A percentile compares a stretch with the other conserved stretches of the same genome.
Evolutionary conservation across 805 yeast species (phyloP).

Genomic region (Starmerella kuoi): DNA sequence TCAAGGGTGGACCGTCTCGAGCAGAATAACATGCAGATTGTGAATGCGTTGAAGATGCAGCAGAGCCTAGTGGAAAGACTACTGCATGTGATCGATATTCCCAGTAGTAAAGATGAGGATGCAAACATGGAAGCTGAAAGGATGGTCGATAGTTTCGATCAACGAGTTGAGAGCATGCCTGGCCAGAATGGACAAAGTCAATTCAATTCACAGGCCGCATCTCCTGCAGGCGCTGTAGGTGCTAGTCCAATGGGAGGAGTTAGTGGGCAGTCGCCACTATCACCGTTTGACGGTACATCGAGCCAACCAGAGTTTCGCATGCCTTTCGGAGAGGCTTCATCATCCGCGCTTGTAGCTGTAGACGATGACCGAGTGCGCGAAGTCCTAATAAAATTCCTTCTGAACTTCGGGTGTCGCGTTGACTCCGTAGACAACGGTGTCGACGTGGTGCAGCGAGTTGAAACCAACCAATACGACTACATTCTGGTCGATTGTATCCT

Average conservation of each 20-base stretch:
- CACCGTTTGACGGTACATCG: background rate
- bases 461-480: conserved; percentile 41
- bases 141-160: background rate
- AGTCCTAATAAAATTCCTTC: conserved; percentile 67
- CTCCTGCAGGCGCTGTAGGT: background rate
- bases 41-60: conserved; percentile 18
- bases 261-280: background rate
- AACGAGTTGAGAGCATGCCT: background rate
- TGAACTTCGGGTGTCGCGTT: conserved; percentile 82
- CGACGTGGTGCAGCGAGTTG: conserved; percentile 76
- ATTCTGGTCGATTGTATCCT: conserved; percentile 47
- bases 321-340: background rate
- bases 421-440: conserved; percentile 89
- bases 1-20: conserved; percentile 15
- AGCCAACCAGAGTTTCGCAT: background rate
- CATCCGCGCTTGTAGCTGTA: conserved; percentile 32
- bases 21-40: conserved; percentile 13
- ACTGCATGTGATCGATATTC: conserved; percentile 1
- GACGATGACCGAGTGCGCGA: conserved; percentile 55
- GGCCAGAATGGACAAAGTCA: background rate
- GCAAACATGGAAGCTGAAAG: too few species aligned
- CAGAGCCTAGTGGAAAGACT: conserved; percentile 19
- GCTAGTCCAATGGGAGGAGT: background rate
- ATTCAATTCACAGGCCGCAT: background rate
- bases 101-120: background rate